These are phyloP conservation scores for Trichophyton simii DNA, from an alignment of 2,329 filamentous ascomycete species.

Conservation along the genomic window DNA sequence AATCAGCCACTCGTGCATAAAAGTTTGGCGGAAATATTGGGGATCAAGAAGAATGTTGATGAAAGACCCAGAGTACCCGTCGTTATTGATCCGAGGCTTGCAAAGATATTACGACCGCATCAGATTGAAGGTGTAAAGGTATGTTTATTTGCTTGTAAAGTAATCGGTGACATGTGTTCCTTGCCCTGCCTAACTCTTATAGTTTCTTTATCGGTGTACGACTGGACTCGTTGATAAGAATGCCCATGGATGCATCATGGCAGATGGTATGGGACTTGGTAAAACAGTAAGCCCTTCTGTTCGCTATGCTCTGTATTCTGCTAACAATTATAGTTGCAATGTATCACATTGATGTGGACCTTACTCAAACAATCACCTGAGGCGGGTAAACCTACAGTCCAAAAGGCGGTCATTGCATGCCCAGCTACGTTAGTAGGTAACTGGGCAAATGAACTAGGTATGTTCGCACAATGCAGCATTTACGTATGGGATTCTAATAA, in stretches of 20 bases:
- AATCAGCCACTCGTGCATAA: slow-evolving; percentile 82
- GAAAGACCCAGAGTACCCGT: slow-evolving; percentile 85
- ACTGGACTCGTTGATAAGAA: slow-evolving; percentile 91
- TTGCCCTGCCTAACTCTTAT: slow-evolving; percentile 15
- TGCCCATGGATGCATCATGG: slow-evolving; percentile 97
- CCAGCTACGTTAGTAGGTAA: slow-evolving; percentile 93
- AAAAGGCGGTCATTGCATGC: slow-evolving; percentile 94
- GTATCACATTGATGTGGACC: slow-evolving; percentile 94
- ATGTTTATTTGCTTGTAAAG: slow-evolving; percentile 7
- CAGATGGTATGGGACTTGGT: slow-evolving; percentile 95
- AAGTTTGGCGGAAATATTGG: slow-evolving; percentile 86
- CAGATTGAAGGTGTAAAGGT: slow-evolving; percentile 90
- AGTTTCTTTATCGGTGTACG: slow-evolving; percentile 85
- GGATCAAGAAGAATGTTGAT: slow-evolving; percentile 80
- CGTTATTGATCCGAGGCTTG: slow-evolving; percentile 80
- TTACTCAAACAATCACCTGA: slow-evolving; percentile 89
- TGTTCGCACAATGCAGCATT: slow-evolving; percentile 4
- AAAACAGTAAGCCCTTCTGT: slow-evolving; percentile 52
- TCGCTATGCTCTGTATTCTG: slow-evolving; percentile 7
- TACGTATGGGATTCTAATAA: slow-evolving; percentile 13
- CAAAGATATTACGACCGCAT: slow-evolving; percentile 87
- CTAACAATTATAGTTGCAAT: slow-evolving; percentile 53
- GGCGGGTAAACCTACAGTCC: slow-evolving; percentile 83
- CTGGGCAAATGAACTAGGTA: slow-evolving; percentile 82
- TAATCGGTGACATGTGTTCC: not conserved